phyloP scores from a whole-genome alignment of 2,329 filamentous ascomycete species.

The Aspergillus hiratsukae region DNA sequence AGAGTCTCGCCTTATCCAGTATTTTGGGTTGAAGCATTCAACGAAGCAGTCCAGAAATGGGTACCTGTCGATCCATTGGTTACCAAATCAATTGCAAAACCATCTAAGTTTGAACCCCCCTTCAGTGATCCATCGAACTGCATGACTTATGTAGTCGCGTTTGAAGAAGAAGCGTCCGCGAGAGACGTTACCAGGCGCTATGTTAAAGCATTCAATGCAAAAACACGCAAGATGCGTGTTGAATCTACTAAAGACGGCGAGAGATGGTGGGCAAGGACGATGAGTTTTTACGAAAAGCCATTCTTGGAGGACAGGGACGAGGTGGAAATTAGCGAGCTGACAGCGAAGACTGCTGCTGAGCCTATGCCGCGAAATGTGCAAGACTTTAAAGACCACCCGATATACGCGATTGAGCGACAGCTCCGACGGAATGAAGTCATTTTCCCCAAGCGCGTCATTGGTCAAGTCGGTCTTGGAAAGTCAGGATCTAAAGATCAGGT shows the following conservation, averaged over 20 bases:
- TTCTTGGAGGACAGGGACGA: constrained; percentile 66
- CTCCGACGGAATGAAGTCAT: constrained; percentile 79
- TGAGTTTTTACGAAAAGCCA: constrained; percentile 37
- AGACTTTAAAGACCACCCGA: constrained; percentile 81
- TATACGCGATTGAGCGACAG: constrained; percentile 81
- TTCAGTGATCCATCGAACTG: constrained; percentile 70
- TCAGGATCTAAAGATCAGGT: constrained; percentile 42
- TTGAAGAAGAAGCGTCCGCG: constrained; percentile 72
- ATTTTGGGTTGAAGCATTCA: constrained; percentile 93
- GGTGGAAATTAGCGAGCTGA: constrained; percentile 74
- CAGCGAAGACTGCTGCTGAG: constrained; percentile 67
- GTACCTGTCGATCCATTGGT: constrained; percentile 80
- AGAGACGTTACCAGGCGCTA: constrained; percentile 87
- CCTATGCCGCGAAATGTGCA: constrained; percentile 80
- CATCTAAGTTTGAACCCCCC: constrained; percentile 75
- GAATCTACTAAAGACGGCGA: constrained; percentile 59
- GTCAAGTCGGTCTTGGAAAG: constrained; percentile 62
- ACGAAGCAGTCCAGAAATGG: constrained; percentile 85
- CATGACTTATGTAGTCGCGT: constrained; percentile 79
- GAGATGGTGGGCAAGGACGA: constrained; percentile 52
- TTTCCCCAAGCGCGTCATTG: constrained; percentile 64
- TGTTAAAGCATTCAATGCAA: constrained; percentile 81
- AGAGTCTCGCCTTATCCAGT: constrained; percentile 74
- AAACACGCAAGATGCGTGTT: constrained; percentile 76
- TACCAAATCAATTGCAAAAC: constrained; percentile 71